phyloP scores from a whole-genome alignment of 768 basidiomycete species.

The Pholiota conissans region DNA sequence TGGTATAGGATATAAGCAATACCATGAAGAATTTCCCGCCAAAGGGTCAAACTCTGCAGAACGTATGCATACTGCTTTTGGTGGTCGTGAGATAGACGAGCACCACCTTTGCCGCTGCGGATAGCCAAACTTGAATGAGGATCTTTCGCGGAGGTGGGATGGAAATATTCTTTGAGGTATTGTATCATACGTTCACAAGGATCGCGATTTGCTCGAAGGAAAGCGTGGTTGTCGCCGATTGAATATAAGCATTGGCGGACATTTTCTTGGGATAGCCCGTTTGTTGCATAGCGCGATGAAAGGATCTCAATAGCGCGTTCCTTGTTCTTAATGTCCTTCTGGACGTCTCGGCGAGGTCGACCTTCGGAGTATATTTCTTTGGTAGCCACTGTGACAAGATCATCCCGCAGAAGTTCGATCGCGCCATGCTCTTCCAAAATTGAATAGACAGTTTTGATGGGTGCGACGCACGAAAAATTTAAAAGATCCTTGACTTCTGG shows the following conservation, averaged over 20 bases:
- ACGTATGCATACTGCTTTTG: conserved; percentile 85
- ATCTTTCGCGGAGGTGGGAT: conserved; percentile 68
- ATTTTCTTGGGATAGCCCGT: conserved; percentile 61
- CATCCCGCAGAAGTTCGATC: conserved; percentile 71
- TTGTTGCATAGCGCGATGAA: conserved; percentile 58
- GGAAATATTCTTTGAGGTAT: conserved; percentile 75
- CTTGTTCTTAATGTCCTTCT: conserved; percentile 81
- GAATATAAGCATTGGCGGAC: conserved; percentile 82
- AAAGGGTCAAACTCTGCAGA: conserved; percentile 81
- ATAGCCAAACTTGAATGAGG: conserved; percentile 72
- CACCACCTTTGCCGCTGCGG: conserved; percentile 77
- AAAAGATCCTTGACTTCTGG: conserved; percentile 79
- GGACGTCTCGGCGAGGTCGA: conserved; percentile 74
- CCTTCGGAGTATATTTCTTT: conserved; percentile 80
- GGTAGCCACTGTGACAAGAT: conserved; percentile 73
- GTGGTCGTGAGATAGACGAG: conserved; percentile 82
- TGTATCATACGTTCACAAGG: conserved; percentile 85
- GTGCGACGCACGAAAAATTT: conserved; percentile 73
- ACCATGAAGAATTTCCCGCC: conserved; percentile 88
- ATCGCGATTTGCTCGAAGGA: conserved; percentile 82
- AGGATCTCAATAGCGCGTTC: conserved; percentile 83
- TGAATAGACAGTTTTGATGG: conserved; percentile 74
- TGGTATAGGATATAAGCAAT: conserved; percentile 10
- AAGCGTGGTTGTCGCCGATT: conserved; percentile 89
- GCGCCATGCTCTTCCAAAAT: conserved; percentile 67